Conservation (phyloP, 129 eudicot species). For the Saposhnikovia divaricata region DNA sequence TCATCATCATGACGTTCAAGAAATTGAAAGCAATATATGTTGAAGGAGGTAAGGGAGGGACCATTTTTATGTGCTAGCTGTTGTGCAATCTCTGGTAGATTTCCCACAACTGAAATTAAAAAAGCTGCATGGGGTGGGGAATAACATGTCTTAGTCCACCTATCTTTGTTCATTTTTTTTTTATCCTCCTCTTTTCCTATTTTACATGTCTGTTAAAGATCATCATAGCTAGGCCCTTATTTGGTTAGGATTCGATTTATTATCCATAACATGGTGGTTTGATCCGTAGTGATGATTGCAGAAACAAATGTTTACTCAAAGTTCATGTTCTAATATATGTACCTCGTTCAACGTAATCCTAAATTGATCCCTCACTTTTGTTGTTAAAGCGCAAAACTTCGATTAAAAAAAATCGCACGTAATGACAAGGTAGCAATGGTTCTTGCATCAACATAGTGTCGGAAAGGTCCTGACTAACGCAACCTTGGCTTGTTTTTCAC, state of each 20-base stretch:
- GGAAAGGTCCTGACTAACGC: background rate
- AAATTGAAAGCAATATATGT: background rate
- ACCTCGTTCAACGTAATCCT: too few relatives aligned
- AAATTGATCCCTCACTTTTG: background rate
- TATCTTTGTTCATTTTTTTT: background rate
- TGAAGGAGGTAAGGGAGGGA: background rate
- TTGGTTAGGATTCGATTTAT: conserved; percentile 3
- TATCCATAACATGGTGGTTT: conserved; percentile 8
- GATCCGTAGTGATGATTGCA: background rate
- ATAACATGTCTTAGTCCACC: conserved; percentile 3
- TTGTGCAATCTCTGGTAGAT: conserved; percentile 9
- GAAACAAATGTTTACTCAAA: background rate
- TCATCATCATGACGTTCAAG: conserved; percentile 13
- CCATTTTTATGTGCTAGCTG: conserved; percentile 2
- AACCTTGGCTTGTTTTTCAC: background rate
- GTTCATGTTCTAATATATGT: too few relatives aligned
- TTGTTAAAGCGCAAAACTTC: too few relatives aligned
- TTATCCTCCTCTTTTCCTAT: background rate
- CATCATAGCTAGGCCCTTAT: conserved; percentile 3
- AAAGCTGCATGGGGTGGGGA: conserved; percentile 12
- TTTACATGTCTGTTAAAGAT: conserved; percentile 4
- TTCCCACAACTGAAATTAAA: background rate
- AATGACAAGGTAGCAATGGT: too few relatives aligned
- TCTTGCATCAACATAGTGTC: background rate
- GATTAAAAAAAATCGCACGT: too few relatives aligned